Evolutionary conservation across 306 rosid genomes (phyloP).

Genomic region (Pueraria montana): DNA sequence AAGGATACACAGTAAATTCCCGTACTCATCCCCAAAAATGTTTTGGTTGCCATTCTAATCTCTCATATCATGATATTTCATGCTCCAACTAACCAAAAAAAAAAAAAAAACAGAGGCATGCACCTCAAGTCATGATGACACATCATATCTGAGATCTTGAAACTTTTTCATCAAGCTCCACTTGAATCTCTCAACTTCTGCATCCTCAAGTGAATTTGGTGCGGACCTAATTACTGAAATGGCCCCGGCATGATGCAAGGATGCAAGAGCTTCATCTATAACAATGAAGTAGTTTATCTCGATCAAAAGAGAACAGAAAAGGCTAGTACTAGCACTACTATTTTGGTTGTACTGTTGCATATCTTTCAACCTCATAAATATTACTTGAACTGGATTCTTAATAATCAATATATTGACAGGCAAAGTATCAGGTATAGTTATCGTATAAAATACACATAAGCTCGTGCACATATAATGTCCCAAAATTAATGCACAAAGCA

Average conservation of each 20-base stretch:
- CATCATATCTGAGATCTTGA: constrained; percentile 73
- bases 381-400: background rate
- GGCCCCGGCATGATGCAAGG: constrained; percentile 84
- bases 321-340: constrained; percentile 3
- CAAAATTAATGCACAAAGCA: constrained; percentile 24
- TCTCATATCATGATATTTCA: background rate
- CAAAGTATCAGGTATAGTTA: background rate
- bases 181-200: constrained; percentile 70
- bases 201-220: constrained; percentile 69
- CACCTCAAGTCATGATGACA: constrained; percentile 50
- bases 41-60: constrained; percentile 20
- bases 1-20: constrained; percentile 37
- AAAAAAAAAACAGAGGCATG: background rate
- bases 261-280: constrained; percentile 78
- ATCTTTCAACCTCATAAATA: constrained; percentile 26
- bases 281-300: constrained; percentile 6
- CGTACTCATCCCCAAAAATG: constrained; percentile 8
- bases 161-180: constrained; percentile 78
- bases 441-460: constrained; percentile 3
- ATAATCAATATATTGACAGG: constrained; percentile 8
- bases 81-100: background rate
- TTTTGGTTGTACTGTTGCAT: constrained; percentile 3
- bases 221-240: constrained; percentile 66
- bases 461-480: background rate
- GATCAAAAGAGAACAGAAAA: background rate